Evolutionary conservation across 306 rosid genomes (phyloP), one percentile per base, ranked within the genome.

Genomic region (Acacia acuminata): DNA sequence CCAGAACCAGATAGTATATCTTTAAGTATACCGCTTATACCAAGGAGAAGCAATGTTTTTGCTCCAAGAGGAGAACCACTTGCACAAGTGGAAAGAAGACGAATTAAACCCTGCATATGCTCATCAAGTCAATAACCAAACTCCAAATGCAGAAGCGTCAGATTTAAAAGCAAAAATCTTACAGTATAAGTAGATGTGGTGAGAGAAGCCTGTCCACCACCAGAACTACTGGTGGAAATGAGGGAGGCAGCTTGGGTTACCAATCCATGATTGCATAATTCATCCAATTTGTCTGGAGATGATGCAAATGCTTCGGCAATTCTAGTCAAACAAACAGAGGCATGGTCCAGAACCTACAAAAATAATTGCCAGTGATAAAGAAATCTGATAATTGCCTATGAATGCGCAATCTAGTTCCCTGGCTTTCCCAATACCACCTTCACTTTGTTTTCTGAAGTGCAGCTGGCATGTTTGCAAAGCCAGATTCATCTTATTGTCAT

Each of bases 221-320:
- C 99, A 83, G 98, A 84, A 88, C 87, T 92, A 88, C 97, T 92
- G 81, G 97, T 85, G 47, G 99, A 96, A 83, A 96, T 88, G 82
- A 96, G 98, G 38, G 99, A 86, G 15, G 99, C 94, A 79, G 99
- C 94, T 87, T 96, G 99, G 12, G 99, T 79, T 65, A 96, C 97
- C 71, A 96, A 86, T 60, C 99, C 99, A 86, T 96, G 94, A 83
- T 96, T 91, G 77, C 99, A 96, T 71, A 94, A 72, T 81, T 96
- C 97, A 70, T 96, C 99, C 75, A 96, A 88, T 84, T 94, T 96
- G 81, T 96, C 99, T 7, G 99, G 91, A 61, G 95, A 89, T 34
- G 97, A 91, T 34, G 98, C 97, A 87, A 96, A 96, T 70, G 99
- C 94, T 85, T 96, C 99, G 25, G 99, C 98, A 92, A 96, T 96